A percentile compares a stretch with the other conserved stretches of the same genome.
Evolutionary conservation across 305 asterid genomes (phyloP).

Genomic region (Fraxinus greggii): DNA sequence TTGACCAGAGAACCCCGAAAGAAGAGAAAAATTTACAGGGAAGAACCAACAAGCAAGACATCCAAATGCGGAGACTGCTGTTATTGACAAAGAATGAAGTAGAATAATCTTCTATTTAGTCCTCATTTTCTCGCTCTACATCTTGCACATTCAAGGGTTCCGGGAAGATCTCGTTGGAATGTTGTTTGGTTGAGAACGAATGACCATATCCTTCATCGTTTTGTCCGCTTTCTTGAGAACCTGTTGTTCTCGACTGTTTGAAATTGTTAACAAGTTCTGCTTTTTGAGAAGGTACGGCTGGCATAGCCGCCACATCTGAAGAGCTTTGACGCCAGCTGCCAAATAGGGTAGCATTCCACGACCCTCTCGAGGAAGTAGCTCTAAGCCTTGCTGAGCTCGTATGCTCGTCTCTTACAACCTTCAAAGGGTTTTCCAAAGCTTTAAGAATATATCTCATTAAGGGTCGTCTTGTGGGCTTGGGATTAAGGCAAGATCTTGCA

Average conservation of each 20-base stretch:
- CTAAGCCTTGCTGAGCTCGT: conserved; percentile 70
- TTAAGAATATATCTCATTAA: conserved; percentile 79
- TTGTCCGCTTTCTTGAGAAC: conserved; percentile 65
- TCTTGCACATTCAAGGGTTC: conserved; percentile 49
- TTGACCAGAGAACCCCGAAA: conserved; percentile 9
- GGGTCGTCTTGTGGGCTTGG: conserved; percentile 78
- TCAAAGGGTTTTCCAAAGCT: conserved; percentile 84
- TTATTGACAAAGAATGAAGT: conserved; percentile 48
- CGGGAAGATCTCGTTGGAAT: conserved; percentile 66
- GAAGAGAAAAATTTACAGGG: conserved; percentile 34
- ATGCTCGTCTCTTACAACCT: conserved; percentile 81
- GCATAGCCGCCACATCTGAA: conserved; percentile 46
- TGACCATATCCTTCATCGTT: conserved; percentile 48
- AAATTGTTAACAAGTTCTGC: conserved; percentile 59
- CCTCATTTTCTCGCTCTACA: conserved; percentile 28
- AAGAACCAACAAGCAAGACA: conserved; percentile 25
- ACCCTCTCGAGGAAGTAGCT: conserved; percentile 67
- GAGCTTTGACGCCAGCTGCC: conserved; percentile 93
- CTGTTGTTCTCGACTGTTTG: conserved; percentile 60
- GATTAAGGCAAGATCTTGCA: conserved; percentile 85
- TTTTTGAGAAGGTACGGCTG: conserved; percentile 32
- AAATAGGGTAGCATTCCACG: conserved; percentile 75
- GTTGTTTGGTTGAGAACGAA: conserved; percentile 59
- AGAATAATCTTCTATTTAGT: conserved; percentile 28
- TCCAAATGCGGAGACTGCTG: conserved; percentile 23